Base-by-base conservation (phyloP, 2,329 filamentous ascomycete genomes). In the Dothistroma septosporum region DNA sequence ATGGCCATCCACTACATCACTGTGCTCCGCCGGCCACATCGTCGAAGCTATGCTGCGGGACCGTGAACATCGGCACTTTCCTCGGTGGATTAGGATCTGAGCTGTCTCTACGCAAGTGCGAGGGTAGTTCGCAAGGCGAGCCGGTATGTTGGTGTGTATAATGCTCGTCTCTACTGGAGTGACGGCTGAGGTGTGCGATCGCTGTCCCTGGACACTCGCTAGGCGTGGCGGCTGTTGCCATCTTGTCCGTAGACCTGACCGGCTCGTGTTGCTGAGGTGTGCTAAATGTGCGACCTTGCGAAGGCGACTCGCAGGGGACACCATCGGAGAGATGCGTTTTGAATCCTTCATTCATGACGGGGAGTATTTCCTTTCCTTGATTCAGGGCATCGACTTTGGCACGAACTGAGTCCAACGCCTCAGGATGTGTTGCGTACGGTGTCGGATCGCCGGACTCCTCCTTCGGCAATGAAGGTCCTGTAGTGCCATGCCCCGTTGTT, bases 11-110 rank as follows among this genome's bases (percentile, higher is more conserved):
- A 11, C 16, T 37, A 4, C 3, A 11, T 37, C 14, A 28, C 54
- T 37, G 41, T n/a, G 57, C 65, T 16, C 63, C 61, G 14, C 58
- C 62, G 53, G 69, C 66, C 35, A 76, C 66, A 66, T 80, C 78
- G 19, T 67, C 66, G 5, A 79, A 68, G 2, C 77, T 75, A 41
- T 78, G 74, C 55, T 73, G 70, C 2, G 77, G 75, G n/a, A 79
- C 55, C 6, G 69, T 59, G 63, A 79, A 79, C 76, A 80, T 79
- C 2, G 76, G 73, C n/a, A 77, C 53, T 52, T 73, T 76, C 47
- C 70, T 73, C 7, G 74, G 62, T 1, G 63, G 61, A 5, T 64
- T 68, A 37, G 66, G 62, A 28, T 32, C 24, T 16, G 24, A 32
- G 10, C 10, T 35, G 1, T 63, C 41, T 8, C n/a, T 44, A n/a